Base-by-base conservation (phyloP, 208 protist species). In the Leishmania lainsoni region DNA sequence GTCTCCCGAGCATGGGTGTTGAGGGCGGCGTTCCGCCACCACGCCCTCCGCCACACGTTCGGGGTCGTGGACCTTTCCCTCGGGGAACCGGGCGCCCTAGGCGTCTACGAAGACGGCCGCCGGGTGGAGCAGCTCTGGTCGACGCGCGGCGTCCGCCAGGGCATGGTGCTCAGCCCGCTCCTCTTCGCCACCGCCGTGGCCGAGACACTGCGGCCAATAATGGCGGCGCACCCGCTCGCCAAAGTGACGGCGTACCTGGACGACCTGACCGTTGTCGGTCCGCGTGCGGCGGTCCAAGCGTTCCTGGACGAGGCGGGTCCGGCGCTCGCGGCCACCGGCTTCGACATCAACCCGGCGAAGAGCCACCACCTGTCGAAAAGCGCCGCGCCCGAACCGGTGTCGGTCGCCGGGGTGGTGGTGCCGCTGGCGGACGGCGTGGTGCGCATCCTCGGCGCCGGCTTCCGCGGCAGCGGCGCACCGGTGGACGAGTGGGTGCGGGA, bases 141-240 rank as follows among this genome's bases (percentile, higher is more conserved):
- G n/a, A 84, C 32, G 9, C 14, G 78, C 52, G 86, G 86, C 12
- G 80, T 89, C 14, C 79, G 80, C 20, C 82, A 87, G 56, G n/a
- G 86, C 0, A 90, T 90, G 86, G 86, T 90, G 20, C 59, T 87
- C 3, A 75, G 79, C 0, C 86, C 86, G n/a, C 58, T 90, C 0
- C 86, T 90, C 6, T 87, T 90, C 74, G 78, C 86, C 65, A 76
- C 39, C 61, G 83, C 51, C 45, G 71, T 81, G 61, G 59, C 71
- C 14, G 29, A 52, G 10, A 54, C 76, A 2, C n/a, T 89, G 22
- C 71, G 63, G 22, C 77, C 71, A n/a, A 32, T 83, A 0, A 51
- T 76, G 35, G 68, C 29, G 35, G 20, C 4, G n/a, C 81, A 82
- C 59, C 72, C 56, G 59, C 12, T 52, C 4, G 79, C 71, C 3